These are phyloP conservation scores for Trichosporon sp. DNA, from an alignment of 1,284 basidiomycete species.

Conservation along the genomic window DNA sequence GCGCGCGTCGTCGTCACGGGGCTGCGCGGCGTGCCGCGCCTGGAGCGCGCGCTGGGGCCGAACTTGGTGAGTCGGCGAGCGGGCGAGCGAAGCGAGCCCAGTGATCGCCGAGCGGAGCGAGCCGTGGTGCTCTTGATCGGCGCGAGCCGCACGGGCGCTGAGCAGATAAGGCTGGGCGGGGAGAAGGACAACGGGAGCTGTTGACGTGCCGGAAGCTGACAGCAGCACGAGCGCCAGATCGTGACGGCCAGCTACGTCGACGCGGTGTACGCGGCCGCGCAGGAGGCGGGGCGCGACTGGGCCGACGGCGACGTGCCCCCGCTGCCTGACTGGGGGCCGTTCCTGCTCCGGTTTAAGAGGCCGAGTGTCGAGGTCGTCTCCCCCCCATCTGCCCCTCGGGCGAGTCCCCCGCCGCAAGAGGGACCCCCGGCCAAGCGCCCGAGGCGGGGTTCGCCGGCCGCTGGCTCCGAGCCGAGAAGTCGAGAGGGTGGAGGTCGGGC, in stretches of 20 bases:
- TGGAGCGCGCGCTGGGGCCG: slow-evolving; percentile 29
- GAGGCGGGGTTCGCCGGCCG: neutral
- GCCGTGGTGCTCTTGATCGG: too few species aligned
- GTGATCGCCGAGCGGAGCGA: too few species aligned
- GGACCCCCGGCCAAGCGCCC: neutral
- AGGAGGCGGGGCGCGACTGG: neutral
- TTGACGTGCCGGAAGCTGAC: slow-evolving; percentile 2
- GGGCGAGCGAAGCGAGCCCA: neutral
- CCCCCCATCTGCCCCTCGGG: neutral
- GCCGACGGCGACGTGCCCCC: neutral
- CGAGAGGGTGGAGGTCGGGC: neutral
- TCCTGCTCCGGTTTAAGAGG: slow-evolving; percentile 13
- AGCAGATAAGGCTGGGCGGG: neutral
- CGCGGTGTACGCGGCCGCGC: slow-evolving; percentile 25
- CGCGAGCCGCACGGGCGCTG: too few species aligned
- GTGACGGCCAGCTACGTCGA: slow-evolving; percentile 31
- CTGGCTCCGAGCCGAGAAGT: neutral
- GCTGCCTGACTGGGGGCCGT: slow-evolving; percentile 22
- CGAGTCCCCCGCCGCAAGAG: neutral
- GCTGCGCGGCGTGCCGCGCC: slow-evolving; percentile 37
- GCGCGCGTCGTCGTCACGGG: slow-evolving; percentile 37
- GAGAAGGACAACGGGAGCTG: neutral
- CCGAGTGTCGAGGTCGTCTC: slow-evolving; percentile 11
- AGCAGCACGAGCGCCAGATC: slow-evolving; percentile 27
- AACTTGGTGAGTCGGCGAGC: slow-evolving; percentile 1